phyloP scores from a whole-genome alignment of 2,329 filamentous ascomycete genomes.

The Alternaria solani region DNA sequence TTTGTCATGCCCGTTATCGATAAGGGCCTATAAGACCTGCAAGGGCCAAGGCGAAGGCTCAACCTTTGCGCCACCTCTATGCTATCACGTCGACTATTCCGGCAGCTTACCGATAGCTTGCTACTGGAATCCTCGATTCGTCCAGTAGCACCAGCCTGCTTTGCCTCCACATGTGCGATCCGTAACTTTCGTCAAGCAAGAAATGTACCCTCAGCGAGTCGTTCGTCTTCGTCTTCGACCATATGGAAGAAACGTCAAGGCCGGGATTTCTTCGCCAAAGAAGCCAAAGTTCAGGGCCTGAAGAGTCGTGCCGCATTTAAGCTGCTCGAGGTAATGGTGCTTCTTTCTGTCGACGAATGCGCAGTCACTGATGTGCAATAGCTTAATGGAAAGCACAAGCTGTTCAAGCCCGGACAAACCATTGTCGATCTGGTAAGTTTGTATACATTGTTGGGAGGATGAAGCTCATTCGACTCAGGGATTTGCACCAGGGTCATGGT shows the following conservation, averaged over 20 bases:
- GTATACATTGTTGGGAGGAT: neutral
- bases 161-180: constrained; percentile 25
- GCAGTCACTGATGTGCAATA: constrained; percentile 49
- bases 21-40: constrained; percentile 9
- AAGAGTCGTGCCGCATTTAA: constrained; percentile 96
- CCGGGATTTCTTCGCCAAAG: constrained; percentile 74
- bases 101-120: constrained; percentile 46
- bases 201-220: constrained; percentile 16
- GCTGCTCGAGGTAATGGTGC: constrained; percentile 73
- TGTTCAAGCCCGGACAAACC: constrained; percentile 83
- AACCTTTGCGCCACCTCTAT: constrained; percentile 31
- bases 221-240: constrained; percentile 66
- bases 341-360: neutral
- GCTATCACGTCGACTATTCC: constrained; percentile 50
- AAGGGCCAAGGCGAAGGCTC: constrained; percentile 5
- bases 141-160: constrained; percentile 14
- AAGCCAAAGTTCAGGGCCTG: constrained; percentile 79
- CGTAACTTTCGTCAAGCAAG: constrained; percentile 14
- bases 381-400: constrained; percentile 81
- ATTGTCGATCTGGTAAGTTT: constrained; percentile 81
- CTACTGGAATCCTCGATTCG: constrained; percentile 29
- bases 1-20: constrained; percentile 14
- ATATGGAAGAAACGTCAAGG: constrained; percentile 84
- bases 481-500: constrained; percentile 75
- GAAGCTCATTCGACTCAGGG: constrained; percentile 60